Evolutionary conservation across 768 basidiomycete species (phyloP), one percentile per base, ranked within the genome.

Genomic region (Suillus subalutaceus): DNA sequence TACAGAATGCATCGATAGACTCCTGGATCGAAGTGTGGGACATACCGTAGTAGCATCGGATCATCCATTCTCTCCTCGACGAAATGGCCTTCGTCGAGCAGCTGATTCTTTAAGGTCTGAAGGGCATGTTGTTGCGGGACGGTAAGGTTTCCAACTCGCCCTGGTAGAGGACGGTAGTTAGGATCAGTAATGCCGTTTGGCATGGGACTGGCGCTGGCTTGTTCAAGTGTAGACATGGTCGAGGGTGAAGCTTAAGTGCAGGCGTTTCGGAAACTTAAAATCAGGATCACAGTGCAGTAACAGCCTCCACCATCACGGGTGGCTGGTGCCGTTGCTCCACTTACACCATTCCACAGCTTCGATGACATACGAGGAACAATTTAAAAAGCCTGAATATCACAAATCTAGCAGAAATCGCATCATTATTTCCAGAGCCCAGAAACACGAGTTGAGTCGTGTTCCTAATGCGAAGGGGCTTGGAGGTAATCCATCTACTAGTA

Each of bases 121-220:
- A 95, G 87, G 3, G 87, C 83, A 67, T 87, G 80, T 68, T 85
- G 84, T 72, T 94, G 91, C 8, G 75, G 66, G 0, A 82, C 74
- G 1, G 85, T 85, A 71, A 96, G 84, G 75, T 95, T 94, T n/a
- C 94, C 94, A 46, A 93, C 79, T 38, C 89, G 84, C 18, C 94
- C 93, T 23, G 92, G 88, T 1, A 81, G 80, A 15, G 90, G 90
- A 70, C 80, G 85, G 77, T 88, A 90, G 75, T 84, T 84, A 20
- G 87, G 83, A 77, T 90, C 85, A 4, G 88, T 88, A 66, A 88
- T 79, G 65, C 87, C 87, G 43, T 78, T 79, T 20, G 88, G 87
- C 73, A 88, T 79, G 2, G 84, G 78, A 52, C 85, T 86, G 62
- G 83, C 87, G 75, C 80, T 85, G 60, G 86, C 86, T 23, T 80